phyloP scores from a whole-genome alignment of 2,329 filamentous ascomycete genomes.

The Penicillium sp. region DNA sequence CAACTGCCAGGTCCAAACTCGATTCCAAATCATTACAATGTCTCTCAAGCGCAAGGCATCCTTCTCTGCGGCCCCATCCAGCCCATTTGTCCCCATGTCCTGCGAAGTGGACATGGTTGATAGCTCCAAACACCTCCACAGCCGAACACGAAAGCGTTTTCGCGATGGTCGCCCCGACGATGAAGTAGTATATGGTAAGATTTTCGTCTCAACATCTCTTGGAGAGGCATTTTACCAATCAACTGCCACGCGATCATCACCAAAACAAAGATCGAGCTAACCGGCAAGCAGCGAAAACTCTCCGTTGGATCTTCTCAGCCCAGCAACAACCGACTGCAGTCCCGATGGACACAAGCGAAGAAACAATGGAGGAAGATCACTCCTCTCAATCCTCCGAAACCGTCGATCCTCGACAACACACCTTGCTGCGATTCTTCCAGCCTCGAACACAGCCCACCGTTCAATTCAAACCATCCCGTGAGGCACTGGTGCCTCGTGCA shows the following conservation, averaged over 20 bases:
- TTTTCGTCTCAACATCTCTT: background rate
- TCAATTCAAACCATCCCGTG: constrained; percentile 17
- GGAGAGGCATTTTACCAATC: background rate
- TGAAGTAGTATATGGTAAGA: constrained; percentile 54
- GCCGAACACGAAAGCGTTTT: constrained; percentile 60
- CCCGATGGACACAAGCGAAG: constrained; percentile 20
- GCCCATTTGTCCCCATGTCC: constrained; percentile 12
- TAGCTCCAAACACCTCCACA: constrained; percentile 49
- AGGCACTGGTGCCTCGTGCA: constrained; percentile 24
- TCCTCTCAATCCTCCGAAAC: constrained; percentile 25
- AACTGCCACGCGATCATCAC: background rate
- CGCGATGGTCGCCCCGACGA: constrained; percentile 60
- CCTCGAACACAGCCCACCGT: constrained; percentile 19
- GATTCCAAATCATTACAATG: constrained; percentile 39
- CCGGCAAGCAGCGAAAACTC: constrained; percentile 38
- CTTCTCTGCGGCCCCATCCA: constrained; percentile 46
- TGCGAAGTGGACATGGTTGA: constrained; percentile 32
- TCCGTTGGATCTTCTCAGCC: constrained; percentile 44
- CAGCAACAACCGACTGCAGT: constrained; percentile 26
- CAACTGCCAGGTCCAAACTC: background rate
- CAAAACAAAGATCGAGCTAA: constrained; percentile 14
- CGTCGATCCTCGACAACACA: constrained; percentile 42
- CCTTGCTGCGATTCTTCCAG: constrained; percentile 43
- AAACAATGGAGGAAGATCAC: constrained; percentile 27
- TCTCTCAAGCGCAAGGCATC: constrained; percentile 61